phyloP scores from a whole-genome alignment of 1,284 basidiomycete species.

The Irpex sp. region DNA sequence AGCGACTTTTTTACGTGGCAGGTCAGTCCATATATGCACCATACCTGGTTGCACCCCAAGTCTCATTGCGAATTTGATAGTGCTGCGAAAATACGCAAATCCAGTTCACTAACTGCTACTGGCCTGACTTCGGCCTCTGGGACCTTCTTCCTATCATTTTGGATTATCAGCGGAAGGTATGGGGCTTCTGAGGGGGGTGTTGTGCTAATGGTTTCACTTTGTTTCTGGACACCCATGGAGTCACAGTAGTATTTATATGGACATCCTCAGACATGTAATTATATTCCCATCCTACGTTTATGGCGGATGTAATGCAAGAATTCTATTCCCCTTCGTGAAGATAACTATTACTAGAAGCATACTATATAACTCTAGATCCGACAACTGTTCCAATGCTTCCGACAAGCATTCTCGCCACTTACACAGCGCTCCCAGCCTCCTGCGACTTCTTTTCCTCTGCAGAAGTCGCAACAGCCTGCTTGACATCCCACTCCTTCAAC shows the following conservation, averaged over 20 bases:
- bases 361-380: neutral
- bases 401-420: neutral
- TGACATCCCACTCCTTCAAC: slow-evolving; percentile 71
- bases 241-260: too few relatives aligned
- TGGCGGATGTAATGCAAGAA: too few relatives aligned
- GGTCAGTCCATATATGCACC: slow-evolving; percentile 35
- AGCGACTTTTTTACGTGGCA: slow-evolving; percentile 97
- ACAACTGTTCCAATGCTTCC: neutral
- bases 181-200: slow-evolving; percentile 26
- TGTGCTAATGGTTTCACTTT: too few relatives aligned
- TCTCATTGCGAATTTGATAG: slow-evolving; percentile 33
- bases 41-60: neutral
- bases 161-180: slow-evolving; percentile 80
- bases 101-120: slow-evolving; percentile 89
- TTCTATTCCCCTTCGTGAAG: too few relatives aligned
- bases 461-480: slow-evolving; percentile 23
- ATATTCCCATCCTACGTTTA: too few relatives aligned
- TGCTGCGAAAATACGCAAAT: slow-evolving; percentile 81
- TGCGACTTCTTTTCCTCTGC: neutral
- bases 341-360: too few relatives aligned
- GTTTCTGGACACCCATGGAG: too few relatives aligned
- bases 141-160: slow-evolving; percentile 86
- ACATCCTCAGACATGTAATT: too few relatives aligned
- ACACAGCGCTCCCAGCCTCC: neutral
- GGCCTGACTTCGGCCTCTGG: slow-evolving; percentile 91